Conservation (phyloP, 768 basidiomycete species). For the Tulasnella sp. region DNA sequence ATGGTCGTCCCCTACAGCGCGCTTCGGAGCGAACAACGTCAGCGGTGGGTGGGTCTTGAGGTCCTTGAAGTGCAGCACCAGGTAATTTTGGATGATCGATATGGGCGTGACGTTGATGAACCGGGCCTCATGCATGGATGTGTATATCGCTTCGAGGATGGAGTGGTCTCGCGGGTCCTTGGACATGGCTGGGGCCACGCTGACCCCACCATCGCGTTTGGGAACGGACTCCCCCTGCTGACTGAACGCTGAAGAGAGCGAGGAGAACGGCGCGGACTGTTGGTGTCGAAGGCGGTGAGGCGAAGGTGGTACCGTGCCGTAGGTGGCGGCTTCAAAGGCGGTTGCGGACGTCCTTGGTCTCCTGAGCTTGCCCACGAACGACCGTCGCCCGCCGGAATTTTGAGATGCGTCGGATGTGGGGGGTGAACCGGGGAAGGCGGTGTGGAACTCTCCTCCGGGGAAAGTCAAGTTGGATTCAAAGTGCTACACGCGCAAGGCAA, state of each 20-base stretch:
- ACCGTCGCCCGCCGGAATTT: not conserved
- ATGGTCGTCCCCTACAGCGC: conserved; percentile 57
- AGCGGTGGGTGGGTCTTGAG: conserved; percentile 30
- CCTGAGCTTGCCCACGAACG: conserved; percentile 7
- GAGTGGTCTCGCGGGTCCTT: conserved; percentile 62
- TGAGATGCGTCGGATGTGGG: not conserved
- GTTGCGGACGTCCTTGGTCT: not conserved
- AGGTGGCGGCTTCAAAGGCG: not conserved
- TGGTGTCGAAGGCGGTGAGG: conserved; percentile 1
- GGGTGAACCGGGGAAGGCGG: not conserved
- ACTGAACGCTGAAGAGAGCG: not conserved
- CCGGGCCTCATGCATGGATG: conserved; percentile 59
- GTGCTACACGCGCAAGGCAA: not conserved
- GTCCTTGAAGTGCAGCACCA: conserved; percentile 64
- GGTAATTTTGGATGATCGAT: conserved; percentile 53
- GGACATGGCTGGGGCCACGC: not conserved
- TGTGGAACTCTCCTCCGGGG: conserved; percentile 46
- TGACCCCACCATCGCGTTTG: not conserved
- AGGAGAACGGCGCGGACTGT: not conserved
- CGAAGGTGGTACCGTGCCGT: not conserved
- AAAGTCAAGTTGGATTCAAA: conserved; percentile 72
- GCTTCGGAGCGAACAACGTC: conserved; percentile 47
- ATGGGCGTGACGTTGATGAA: conserved; percentile 67
- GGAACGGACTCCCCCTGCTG: not conserved
- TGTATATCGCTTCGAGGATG: conserved; percentile 59